Base-by-base conservation (phyloP, 2,329 filamentous ascomycete genomes). In the Metarhizium brunneum region DNA sequence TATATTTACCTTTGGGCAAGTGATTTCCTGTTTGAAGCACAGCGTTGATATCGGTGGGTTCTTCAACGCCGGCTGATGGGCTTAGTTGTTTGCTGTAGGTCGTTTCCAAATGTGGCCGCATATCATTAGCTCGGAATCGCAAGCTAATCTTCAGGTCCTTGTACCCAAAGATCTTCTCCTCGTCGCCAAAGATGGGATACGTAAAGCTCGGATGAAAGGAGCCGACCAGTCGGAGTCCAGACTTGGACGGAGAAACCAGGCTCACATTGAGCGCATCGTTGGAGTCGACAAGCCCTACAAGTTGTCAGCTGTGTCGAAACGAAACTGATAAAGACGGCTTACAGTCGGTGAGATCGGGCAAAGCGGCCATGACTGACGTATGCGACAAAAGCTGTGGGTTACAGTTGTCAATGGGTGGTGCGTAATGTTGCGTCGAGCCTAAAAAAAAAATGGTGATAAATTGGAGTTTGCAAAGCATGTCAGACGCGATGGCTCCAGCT, bases 111-210 rank as follows among this genome's bases (percentile, higher is more conserved):
- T 88, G 82, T 0, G 92, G 90, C 61, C 85, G 84, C 73, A 97
- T 84, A 68, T 96, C 88, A 68, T 76, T 80, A 16, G 81, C 79
- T 66, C 83, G 76, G 63, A 77, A 86, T 59, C 83, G 83, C 55
- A 97, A 74, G 59, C 83, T 82, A 66, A 97, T 86, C 60, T 84
- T 83, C 55, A 96, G 79, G 54, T 84, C 84, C 68, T 90, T 86
- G 76, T 96, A 96, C 42, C 92, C 92, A 64, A 95, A 92, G 60
- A 97, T 92, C 35, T 80, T 82, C 71, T 99, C 91, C 8, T 94
- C 86, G n/a, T 97, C 87, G 65, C 90, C 90, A 63, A 97, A 96
- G 60, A 99, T 87, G 1, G 90, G 77, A 70, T 97, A 96, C 18
- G 92, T 96, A 69, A 92, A 95, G 66, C 83, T 82, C 0, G 94